These are phyloP conservation scores for Ophiostoma himal-ulmi DNA, from an alignment of 2,329 filamentous ascomycete species.

Conservation along the genomic window DNA sequence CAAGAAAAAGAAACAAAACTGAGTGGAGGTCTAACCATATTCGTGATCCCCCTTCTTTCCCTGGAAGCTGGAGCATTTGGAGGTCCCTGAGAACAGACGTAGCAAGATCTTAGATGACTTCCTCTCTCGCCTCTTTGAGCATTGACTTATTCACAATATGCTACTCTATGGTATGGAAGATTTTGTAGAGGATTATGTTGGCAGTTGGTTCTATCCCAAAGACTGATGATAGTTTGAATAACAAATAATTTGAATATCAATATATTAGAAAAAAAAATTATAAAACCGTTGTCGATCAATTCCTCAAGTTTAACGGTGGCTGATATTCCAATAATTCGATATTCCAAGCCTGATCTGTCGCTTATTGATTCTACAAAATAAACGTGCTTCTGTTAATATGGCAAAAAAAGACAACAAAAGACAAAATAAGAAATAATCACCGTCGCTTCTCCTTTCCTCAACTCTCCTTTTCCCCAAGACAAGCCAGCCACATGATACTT, in stretches of 20 bases:
- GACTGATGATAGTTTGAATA: too few relatives aligned
- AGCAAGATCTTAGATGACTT: background rate
- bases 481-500: background rate
- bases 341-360: background rate
- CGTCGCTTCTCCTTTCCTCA: background rate
- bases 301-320: background rate
- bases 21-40: background rate
- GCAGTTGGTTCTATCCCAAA: too few relatives aligned
- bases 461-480: background rate
- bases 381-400: background rate
- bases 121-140: too few relatives aligned
- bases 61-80: background rate
- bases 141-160: too few relatives aligned
- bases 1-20: background rate
- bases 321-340: background rate
- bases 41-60: background rate
- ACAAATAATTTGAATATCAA: too few relatives aligned
- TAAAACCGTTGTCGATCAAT: background rate
- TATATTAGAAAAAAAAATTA: too few relatives aligned
- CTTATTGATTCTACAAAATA: background rate
- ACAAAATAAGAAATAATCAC: background rate
- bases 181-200: too few relatives aligned
- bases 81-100: background rate
- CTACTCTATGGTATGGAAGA: too few relatives aligned
- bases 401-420: too few relatives aligned